Conservation (phyloP, 176 grass and related monocot species). For the Melocanna baccifera region DNA sequence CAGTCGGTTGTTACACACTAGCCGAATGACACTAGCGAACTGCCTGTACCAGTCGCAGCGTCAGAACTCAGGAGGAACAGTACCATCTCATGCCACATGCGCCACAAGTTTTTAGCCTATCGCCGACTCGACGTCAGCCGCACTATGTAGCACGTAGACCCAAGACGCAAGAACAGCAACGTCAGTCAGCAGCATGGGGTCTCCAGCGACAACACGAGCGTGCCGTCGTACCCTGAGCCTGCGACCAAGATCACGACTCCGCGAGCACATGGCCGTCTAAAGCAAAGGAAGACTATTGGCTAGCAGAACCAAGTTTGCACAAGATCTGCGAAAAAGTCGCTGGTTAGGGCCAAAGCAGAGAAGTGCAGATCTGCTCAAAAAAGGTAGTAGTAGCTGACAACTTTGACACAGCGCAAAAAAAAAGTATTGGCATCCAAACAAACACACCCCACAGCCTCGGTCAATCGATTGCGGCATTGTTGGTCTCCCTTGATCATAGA, state of each 20-base stretch:
- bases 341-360: background rate
- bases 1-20: background rate
- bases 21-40: background rate
- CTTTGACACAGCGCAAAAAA: background rate
- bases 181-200: slow-evolving; percentile 2
- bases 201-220: background rate
- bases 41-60: background rate
- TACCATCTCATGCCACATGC: background rate
- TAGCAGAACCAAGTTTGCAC: background rate
- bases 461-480: background rate
- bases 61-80: background rate
- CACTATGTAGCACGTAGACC: background rate
- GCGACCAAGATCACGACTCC: slow-evolving; percentile 27
- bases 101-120: background rate
- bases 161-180: background rate
- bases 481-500: background rate
- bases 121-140: background rate
- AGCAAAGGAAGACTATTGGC: background rate
- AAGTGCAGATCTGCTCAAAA: slow-evolving; percentile 19
- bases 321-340: background rate
- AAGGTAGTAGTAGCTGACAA: slow-evolving; percentile 20
- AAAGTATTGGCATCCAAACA: background rate
- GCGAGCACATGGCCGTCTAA: background rate
- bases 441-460: background rate
- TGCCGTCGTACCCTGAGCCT: background rate